Evolutionary conservation across 2,329 filamentous ascomycete species (phyloP).

Genomic region (Alternaria angustiovoidea): DNA sequence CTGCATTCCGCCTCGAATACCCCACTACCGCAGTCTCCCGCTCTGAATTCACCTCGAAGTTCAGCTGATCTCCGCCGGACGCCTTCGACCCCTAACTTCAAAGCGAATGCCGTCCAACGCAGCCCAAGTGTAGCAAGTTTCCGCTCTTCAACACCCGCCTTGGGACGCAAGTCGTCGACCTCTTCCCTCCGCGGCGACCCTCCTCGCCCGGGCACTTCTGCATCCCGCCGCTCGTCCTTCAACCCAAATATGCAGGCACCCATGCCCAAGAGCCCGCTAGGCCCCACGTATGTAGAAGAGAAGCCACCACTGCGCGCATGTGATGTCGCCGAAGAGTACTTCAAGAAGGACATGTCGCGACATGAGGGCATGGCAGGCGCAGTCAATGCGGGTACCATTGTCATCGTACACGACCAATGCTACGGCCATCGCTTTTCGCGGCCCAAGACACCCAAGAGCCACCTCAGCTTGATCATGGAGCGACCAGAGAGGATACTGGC

Average conservation of each 20-base stretch:
- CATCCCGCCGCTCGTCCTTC: conserved; percentile 55
- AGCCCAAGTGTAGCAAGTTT: conserved; percentile 55
- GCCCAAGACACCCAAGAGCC: conserved; percentile 75
- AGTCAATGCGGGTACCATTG: conserved; percentile 69
- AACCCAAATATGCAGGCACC: conserved; percentile 51
- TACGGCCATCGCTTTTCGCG: conserved; percentile 93
- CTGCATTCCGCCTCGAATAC: conserved; percentile 45
- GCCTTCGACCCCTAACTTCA: conserved; percentile 40
- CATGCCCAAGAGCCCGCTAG: conserved; percentile 53
- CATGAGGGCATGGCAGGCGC: conserved; percentile 60
- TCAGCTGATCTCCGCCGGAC: conserved; percentile 18
- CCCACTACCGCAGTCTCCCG: conserved; percentile 42
- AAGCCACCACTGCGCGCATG: conserved; percentile 59
- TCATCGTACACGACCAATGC: conserved; percentile 90
- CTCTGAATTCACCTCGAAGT: conserved; percentile 33
- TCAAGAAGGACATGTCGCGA: conserved; percentile 71
- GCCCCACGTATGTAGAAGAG: conserved; percentile 46
- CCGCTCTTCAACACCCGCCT: conserved; percentile 51
- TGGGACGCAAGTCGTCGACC: conserved; percentile 54
- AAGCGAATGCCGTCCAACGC: conserved; percentile 48
- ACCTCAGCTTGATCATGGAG: conserved; percentile 85
- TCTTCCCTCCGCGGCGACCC: conserved; percentile 53
- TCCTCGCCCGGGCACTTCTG: conserved; percentile 41
- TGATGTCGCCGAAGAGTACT: conserved; percentile 72
- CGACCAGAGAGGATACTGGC: conserved; percentile 90